Percentiles rank a stretch among this genome's conserved stretches.
phyloP scores from a whole-genome alignment of 441 rosid species.

The Euphorbia celastroides region DNA sequence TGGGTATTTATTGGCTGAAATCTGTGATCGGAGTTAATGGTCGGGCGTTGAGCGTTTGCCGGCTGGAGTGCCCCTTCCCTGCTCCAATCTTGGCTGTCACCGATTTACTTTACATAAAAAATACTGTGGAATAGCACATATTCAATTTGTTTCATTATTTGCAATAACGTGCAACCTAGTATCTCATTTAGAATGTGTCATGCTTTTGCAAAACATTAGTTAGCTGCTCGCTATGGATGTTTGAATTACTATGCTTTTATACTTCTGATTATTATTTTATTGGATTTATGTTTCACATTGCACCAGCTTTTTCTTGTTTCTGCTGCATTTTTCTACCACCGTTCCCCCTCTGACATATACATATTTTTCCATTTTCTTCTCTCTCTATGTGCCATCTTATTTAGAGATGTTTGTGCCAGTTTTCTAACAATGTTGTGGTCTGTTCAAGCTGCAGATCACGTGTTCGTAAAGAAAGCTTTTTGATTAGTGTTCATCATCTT shows the following conservation, averaged over 20 bases:
- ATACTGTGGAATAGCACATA: not conserved
- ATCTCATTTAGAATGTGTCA: not conserved
- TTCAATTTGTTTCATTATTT: not conserved
- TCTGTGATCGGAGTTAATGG: no score
- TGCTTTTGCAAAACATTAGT: not conserved
- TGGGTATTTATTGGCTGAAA: no score
- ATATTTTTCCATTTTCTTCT: not conserved
- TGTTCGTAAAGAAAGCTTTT: not conserved
- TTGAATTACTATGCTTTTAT: not conserved
- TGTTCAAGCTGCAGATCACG: not conserved
- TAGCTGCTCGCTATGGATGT: not conserved
- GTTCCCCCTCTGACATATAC: not conserved
- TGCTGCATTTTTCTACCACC: not conserved
- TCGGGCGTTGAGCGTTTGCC: no score
- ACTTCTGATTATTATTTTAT: not conserved
- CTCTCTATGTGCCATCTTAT: not conserved
- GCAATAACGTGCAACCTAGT: not conserved
- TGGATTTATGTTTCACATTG: not conserved
- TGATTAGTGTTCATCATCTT: not conserved
- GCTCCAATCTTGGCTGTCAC: no score
- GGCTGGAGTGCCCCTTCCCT: no score
- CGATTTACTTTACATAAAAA: not conserved
- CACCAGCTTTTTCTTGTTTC: not conserved
- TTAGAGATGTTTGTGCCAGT: not conserved
- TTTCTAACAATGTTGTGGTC: not conserved